Evolutionary conservation across 2,329 filamentous ascomycete species (phyloP).

Genomic region (Diaporthe humulicola): DNA sequence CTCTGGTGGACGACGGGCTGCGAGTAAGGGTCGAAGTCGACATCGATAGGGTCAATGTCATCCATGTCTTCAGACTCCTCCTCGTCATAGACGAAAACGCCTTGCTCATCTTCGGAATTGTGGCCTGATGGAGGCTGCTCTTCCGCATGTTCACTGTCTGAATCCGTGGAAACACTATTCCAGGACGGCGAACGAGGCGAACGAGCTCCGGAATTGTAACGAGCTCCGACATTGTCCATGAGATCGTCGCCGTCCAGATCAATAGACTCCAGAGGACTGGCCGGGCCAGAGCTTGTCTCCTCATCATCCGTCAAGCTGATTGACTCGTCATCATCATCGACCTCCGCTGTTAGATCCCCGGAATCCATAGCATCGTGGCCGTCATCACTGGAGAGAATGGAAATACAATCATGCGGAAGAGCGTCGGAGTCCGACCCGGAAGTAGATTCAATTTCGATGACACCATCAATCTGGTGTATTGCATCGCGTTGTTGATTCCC

Average conservation of each 20-base stretch:
- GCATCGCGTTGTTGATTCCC: background rate
- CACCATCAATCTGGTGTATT: constrained; percentile 25
- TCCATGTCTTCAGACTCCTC: constrained; percentile 21
- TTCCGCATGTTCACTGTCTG: constrained; percentile 20
- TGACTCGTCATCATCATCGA: constrained; percentile 12
- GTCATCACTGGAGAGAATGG: constrained; percentile 8
- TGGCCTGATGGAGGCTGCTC: constrained; percentile 14
- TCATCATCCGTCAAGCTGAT: constrained; percentile 36
- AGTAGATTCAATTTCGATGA: constrained; percentile 22
- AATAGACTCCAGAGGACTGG: constrained; percentile 21
- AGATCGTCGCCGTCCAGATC: constrained; percentile 1
- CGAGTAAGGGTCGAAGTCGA: background rate
- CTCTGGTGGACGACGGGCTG: background rate
- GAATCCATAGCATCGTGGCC: background rate
- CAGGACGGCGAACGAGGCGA: constrained; percentile 34
- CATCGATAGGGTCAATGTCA: constrained; percentile 12
- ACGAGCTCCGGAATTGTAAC: background rate
- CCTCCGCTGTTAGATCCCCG: background rate
- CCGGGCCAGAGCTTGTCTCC: constrained; percentile 19
- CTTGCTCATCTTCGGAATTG: constrained; percentile 23
- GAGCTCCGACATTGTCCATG: background rate
- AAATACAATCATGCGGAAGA: background rate
- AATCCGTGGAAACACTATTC: constrained; percentile 31
- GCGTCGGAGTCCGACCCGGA: constrained; percentile 2
- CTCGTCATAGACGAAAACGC: constrained; percentile 28